Percentiles rank a stretch among this genome's conserved stretches.
Conservation (phyloP, 768 basidiomycete genomes). For the Mycena olivaceomarginata region DNA sequence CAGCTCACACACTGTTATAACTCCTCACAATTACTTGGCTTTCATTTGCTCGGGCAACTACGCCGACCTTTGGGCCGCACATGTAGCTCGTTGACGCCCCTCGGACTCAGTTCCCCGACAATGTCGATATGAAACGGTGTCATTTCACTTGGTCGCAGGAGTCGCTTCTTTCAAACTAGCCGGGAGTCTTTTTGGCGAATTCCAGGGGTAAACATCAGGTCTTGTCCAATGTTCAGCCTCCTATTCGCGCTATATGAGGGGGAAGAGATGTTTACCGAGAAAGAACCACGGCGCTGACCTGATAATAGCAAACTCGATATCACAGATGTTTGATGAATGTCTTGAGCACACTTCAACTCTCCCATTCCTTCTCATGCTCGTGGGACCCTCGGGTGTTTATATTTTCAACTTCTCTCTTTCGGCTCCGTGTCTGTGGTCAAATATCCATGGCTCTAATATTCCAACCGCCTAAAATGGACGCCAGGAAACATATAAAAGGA, state of each 20-base stretch:
- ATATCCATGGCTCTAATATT: too few relatives aligned
- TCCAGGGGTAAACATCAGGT: neutral
- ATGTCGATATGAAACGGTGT: neutral
- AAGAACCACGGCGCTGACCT: too few relatives aligned
- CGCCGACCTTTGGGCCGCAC: neutral
- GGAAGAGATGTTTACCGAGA: too few relatives aligned
- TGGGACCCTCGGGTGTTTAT: neutral
- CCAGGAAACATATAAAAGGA: conserved; percentile 16
- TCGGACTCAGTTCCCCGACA: neutral
- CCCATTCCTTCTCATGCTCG: neutral
- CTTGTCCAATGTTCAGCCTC: neutral
- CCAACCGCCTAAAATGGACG: neutral
- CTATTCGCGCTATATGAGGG: neutral
- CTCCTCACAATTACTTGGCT: neutral
- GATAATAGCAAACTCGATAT: too few relatives aligned
- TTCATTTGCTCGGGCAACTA: conserved; percentile 15
- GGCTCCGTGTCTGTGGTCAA: neutral
- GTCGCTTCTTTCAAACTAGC: neutral
- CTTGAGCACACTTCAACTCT: neutral
- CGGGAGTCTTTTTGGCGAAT: conserved; percentile 15
- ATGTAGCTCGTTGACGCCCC: too few relatives aligned
- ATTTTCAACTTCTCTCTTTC: neutral
- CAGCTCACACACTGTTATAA: neutral
- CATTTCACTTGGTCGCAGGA: neutral
- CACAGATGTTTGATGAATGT: neutral